phyloP scores from a whole-genome alignment of 805 yeast genomes.

The Saccharomycopsis fermentans region DNA sequence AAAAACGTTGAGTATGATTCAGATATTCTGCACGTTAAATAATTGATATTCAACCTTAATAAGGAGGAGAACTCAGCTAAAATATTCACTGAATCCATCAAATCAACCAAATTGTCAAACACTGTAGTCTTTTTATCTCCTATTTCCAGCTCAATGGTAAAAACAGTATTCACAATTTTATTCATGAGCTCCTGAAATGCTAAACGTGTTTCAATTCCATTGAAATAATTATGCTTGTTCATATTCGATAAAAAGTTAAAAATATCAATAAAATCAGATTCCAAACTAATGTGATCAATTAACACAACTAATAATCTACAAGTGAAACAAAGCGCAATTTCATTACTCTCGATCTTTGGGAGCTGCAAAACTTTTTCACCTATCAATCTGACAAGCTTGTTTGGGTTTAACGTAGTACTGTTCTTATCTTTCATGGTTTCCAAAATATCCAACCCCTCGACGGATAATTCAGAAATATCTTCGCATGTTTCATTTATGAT shows the following conservation, averaged over 20 bases:
- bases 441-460: not conserved
- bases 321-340: conserved; percentile 2
- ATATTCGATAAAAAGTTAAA: conserved; percentile 2
- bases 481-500: not conserved
- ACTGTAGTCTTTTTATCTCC: not conserved
- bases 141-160: not conserved
- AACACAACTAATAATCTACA: conserved; percentile 1
- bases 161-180: not conserved
- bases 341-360: not conserved
- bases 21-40: conserved; percentile 3
- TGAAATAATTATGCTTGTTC: not conserved
- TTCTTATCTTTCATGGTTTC: not conserved
- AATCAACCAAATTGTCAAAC: not conserved
- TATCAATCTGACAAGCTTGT: conserved; percentile 4
- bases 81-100: not conserved
- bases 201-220: not conserved
- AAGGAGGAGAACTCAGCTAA: not conserved
- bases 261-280: conserved; percentile 10
- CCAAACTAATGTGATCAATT: not conserved
- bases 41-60: not conserved
- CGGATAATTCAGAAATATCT: not conserved
- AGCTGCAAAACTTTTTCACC: conserved; percentile 8
- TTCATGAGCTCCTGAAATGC: not conserved
- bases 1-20: conserved; percentile 2
- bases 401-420: not conserved